Evolutionary conservation across 75 land plant genomes (phyloP), one percentile per base, ranked within the genome.

Genomic region (Picea sitchensis): DNA sequence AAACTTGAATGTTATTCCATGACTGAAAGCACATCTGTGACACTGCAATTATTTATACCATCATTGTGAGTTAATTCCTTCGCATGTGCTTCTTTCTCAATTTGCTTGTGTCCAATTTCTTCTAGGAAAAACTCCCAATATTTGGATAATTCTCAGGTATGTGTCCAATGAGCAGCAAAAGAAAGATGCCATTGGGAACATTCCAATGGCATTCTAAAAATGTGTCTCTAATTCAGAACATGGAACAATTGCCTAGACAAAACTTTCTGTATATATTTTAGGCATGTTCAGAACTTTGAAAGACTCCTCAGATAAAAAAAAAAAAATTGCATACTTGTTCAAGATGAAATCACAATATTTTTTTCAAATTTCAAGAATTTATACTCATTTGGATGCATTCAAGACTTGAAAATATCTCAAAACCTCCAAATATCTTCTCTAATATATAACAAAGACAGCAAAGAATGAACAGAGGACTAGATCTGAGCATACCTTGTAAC

Each of bases 401-500:
- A 41, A 41, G 44, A 41, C 44, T 41, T 41, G 5, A 41, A 41
- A 41, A 5, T 5, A 41, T 41, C 5, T 41, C 44, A 41, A 41
- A 41, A 41, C 44, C 44, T 41, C 44, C 44, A 69, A 38, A 20
- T 69, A 44, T 71, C 54, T 41, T 2, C 74, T 44, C 44, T 32
- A 67, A 17, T 67, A 26, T 38, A 44, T n/a, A 44, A 1, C 20
- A 7, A 2, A 44, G 12, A 44, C 44, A 32, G 47, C 4, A 11
- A 71, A n/a, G 74, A 44, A 71, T n/a, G 9, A 36, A 44, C 12
- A 44, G 11, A 71, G 44, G 23, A 71, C 38, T 64, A 78, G 74
- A 75, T 60, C 58, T 71, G 58, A 20, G 56, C 74, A 26, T 81
- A 96, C 99, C 95, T 96, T 96, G 86, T 91, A 96, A 79, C 99